Percentiles rank a stretch among this genome's conserved stretches.
phyloP scores from a whole-genome alignment of 441 rosid species.

The Euphorbia corollata region DNA sequence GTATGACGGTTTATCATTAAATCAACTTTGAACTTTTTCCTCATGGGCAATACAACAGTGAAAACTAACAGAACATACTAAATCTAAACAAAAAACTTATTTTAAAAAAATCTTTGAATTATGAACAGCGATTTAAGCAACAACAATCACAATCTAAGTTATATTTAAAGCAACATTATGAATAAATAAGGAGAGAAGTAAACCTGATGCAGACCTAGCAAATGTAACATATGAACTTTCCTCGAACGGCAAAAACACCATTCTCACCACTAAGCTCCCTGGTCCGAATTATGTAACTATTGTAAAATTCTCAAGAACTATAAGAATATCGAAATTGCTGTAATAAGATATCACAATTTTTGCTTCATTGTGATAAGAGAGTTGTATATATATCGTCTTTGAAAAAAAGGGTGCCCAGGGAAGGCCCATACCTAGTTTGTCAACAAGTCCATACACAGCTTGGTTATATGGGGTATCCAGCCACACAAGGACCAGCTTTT shows the following conservation, averaged over 20 bases:
- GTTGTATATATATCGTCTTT: not conserved
- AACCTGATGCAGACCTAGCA: constrained; percentile 98
- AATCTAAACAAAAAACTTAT: not conserved
- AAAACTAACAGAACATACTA: not conserved
- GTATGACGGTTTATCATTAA: no score
- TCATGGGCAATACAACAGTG: not conserved
- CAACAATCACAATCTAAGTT: not conserved
- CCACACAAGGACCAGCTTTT: constrained; percentile 89
- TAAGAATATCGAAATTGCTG: constrained; percentile 6
- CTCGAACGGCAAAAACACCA: constrained; percentile 93
- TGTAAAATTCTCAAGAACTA: no score
- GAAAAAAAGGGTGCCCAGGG: constrained; percentile 14
- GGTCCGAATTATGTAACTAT: constrained; percentile 21
- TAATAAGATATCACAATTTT: constrained; percentile 3
- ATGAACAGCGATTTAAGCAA: not conserved
- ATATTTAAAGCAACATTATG: not conserved
- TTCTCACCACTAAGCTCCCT: constrained; percentile 92
- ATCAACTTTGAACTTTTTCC: no score
- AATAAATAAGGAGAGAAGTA: constrained; percentile 42
- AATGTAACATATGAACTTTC: constrained; percentile 87
- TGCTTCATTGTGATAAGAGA: constrained; percentile 1
- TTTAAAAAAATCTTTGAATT: not conserved
- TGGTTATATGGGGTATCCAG: constrained; percentile 92
- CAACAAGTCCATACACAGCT: constrained; percentile 90
- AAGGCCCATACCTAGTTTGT: constrained; percentile 62